Base-by-base conservation (phyloP, 2,329 filamentous ascomycete species). In the Penicillium fuscoglaucum region DNA sequence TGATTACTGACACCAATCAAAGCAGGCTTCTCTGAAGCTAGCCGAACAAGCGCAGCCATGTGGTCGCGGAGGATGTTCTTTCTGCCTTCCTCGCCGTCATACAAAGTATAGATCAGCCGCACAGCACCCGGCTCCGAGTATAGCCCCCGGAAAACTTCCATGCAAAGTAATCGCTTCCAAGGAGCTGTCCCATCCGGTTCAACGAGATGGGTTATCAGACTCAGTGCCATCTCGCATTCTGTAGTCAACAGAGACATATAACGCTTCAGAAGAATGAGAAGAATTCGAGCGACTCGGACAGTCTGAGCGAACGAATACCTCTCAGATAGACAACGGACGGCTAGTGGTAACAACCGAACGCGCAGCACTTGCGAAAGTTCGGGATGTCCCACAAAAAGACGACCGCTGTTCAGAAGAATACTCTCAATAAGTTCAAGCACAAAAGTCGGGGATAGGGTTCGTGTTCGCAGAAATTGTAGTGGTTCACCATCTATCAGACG, bases 371-470 rank as follows among this genome's bases (percentile, higher is more conserved):
- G 84, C 6, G 89, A 85, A 72, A 96, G 90, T 70, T 97, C 93
- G 0, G 86, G 82, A 70, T 97, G 92, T 3, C 82, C 80, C 19
- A 87, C 80, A 72, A 98, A 95, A 29, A 96, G 85, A 52, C 83
- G 81, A n/a, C 88, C 85, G 78, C 97, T 91, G 67, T 93, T 96
- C 26, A 89, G 88, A 59, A 99, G 79, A 52, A 96, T 87, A 0
- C 91, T 93, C 75, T 97, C 93, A 66, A 99, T 91, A 55, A 98
- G 82, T 72, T 99, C 95, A 1, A 99, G 79, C 6, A 92, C 90
- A 66, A 96, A 95, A 0, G 90, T 89, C 66, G 91, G 87, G 0
- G 91, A 87, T 10, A 98, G 82, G 4, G 86, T 85, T 13, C 90
- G 87, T 67, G 95, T 90, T 33, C 87, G 87, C 40, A 99, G 82